Percentiles rank a stretch among this genome's conserved stretches.
These are phyloP conservation scores for Trichoderma koningii DNA, from an alignment of 2,329 filamentous ascomycete species.

Conservation along the genomic window DNA sequence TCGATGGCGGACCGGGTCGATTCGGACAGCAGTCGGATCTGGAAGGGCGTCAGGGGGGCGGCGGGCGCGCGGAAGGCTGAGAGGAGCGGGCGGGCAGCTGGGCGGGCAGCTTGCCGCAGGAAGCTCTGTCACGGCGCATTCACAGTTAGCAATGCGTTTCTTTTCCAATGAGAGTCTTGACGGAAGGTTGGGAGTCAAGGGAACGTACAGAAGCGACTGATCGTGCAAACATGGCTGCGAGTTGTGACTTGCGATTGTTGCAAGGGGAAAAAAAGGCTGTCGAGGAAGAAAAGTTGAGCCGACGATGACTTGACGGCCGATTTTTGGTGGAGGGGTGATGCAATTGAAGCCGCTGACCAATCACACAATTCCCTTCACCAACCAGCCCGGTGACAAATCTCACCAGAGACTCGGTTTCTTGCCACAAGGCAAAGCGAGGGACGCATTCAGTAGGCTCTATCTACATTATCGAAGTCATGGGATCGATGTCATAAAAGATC, in stretches of 20 bases:
- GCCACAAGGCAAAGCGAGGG: not conserved
- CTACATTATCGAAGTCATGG: too few species aligned
- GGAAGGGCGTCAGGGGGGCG: slow-evolving; percentile 39
- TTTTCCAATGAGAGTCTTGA: not conserved
- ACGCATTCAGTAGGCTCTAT: not conserved
- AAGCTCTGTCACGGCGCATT: slow-evolving; percentile 36
- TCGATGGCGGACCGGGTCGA: slow-evolving; percentile 83
- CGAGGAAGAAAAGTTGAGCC: slow-evolving; percentile 3
- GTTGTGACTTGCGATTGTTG: slow-evolving; percentile 7
- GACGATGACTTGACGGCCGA: slow-evolving; percentile 13
- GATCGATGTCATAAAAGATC: not conserved
- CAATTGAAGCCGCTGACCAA: slow-evolving; percentile 29
- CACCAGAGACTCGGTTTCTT: not conserved
- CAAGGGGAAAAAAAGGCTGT: slow-evolving; percentile 8
- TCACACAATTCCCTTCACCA: slow-evolving; percentile 18
- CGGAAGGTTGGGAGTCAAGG: not conserved
- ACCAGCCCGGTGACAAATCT: slow-evolving; percentile 23
- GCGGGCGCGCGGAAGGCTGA: slow-evolving; percentile 32
- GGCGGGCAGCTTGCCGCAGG: slow-evolving; percentile 44
- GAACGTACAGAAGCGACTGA: slow-evolving; percentile 32
- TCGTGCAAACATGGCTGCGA: slow-evolving; percentile 34
- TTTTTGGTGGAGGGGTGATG: slow-evolving; percentile 23
- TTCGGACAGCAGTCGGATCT: slow-evolving; percentile 73
- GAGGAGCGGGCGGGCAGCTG: slow-evolving; percentile 36
- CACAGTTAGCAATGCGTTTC: not conserved